phyloP scores from a whole-genome alignment of 345 rosid species.

The Ailanthus altissimus region DNA sequence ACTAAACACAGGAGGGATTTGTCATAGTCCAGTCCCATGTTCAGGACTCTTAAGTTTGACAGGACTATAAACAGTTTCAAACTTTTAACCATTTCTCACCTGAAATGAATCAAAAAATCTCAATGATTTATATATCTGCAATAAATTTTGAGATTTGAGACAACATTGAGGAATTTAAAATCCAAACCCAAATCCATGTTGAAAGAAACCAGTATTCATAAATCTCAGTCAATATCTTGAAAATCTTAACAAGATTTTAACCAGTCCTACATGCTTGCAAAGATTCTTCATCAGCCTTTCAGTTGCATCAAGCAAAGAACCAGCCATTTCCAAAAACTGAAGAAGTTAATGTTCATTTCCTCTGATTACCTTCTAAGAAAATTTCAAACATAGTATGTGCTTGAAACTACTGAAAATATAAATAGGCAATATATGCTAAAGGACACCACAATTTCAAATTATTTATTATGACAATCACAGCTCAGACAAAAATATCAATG shows the following conservation, averaged over 20 bases:
- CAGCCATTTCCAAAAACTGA: background rate
- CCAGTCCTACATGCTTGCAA: background rate
- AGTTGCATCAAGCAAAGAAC: background rate
- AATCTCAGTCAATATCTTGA: background rate
- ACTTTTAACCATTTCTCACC: background rate
- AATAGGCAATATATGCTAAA: background rate
- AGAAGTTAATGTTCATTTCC: background rate
- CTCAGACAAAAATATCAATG: background rate
- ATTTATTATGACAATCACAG: conserved; percentile 3
- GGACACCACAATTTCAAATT: background rate
- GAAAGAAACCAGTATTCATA: too few relatives aligned
- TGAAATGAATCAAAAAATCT: background rate
- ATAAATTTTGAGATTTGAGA: background rate
- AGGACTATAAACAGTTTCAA: background rate
- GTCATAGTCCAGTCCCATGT: background rate
- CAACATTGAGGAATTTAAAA: background rate
- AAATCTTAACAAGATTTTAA: background rate
- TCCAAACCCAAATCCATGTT: background rate
- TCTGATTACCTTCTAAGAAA: background rate
- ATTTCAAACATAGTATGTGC: background rate
- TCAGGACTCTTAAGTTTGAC: background rate
- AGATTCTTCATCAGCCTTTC: background rate
- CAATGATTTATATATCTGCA: background rate
- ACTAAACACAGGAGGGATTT: background rate
- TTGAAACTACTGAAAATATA: background rate